A percentile compares a stretch with the other conserved stretches of the same genome.
These are phyloP conservation scores for Pseudogymnoascus sp. DNA, from an alignment of 2,329 filamentous ascomycete species.

Conservation along the genomic window DNA sequence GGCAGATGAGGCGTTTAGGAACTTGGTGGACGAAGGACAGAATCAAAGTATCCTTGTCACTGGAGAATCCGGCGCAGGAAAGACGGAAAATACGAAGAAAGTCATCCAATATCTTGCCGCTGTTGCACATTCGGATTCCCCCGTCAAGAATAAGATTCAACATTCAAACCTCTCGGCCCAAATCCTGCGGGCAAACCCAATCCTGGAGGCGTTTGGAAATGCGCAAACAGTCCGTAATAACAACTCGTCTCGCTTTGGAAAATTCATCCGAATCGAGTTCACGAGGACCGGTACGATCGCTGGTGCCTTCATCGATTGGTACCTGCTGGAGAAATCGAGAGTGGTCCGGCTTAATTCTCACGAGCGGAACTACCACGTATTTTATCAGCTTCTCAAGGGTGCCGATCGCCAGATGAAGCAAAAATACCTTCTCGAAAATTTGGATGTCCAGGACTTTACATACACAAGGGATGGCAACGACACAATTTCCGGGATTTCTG, in stretches of 20 bases:
- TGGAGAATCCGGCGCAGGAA: slow-evolving; percentile 94
- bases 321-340: slow-evolving; percentile 93
- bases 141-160: slow-evolving; percentile 50
- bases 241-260: slow-evolving; percentile 96
- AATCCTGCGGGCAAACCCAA: slow-evolving; percentile 91
- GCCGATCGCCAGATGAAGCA: slow-evolving; percentile 66
- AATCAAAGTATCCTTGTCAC: slow-evolving; percentile 98
- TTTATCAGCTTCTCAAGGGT: slow-evolving; percentile 89
- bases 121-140: slow-evolving; percentile 76
- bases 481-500: slow-evolving; percentile 81
- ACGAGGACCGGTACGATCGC: slow-evolving; percentile 79
- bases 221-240: slow-evolving; percentile 97
- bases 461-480: slow-evolving; percentile 92
- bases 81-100: slow-evolving; percentile 99
- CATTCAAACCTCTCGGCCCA: slow-evolving; percentile 90
- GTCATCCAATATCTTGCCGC: slow-evolving; percentile 97
- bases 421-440: slow-evolving; percentile 65
- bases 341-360: slow-evolving; percentile 81
- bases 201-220: slow-evolving; percentile 95
- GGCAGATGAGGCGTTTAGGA: slow-evolving; percentile 93
- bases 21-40: slow-evolving; percentile 85
- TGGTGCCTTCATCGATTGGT: slow-evolving; percentile 98
- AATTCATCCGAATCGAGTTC: slow-evolving; percentile 98
- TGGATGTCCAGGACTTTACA: slow-evolving; percentile 77
- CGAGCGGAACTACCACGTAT: slow-evolving; percentile 94